Conservation (phyloP, 176 grass and related monocot species). For the Urochloa ruziziensis region DNA sequence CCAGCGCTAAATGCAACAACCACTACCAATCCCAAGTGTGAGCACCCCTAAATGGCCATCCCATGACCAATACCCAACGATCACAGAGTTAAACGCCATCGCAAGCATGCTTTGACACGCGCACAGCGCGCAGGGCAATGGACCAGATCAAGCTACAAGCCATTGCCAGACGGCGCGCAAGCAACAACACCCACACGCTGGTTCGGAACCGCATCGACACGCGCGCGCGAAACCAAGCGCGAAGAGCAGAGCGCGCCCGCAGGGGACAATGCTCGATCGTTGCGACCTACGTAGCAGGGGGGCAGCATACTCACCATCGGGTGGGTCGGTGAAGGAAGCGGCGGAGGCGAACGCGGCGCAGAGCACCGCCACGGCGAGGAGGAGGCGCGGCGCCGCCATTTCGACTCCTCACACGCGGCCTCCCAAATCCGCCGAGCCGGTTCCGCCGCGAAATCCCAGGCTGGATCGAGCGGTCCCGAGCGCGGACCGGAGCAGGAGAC, state of each 20-base stretch:
- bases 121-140: background rate
- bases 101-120: background rate
- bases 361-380: constrained; percentile 34
- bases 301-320: constrained; percentile 42
- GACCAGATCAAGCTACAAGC: background rate
- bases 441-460: constrained; percentile 3
- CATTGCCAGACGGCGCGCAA: background rate
- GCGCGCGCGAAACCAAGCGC: background rate
- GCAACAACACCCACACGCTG: background rate
- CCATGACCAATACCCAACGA: background rate
- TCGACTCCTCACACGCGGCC: background rate
- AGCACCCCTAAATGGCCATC: background rate
- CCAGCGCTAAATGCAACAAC: background rate
- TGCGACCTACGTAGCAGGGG: background rate
- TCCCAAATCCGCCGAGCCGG: constrained; percentile 10
- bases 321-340: constrained; percentile 54
- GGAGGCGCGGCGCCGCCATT: constrained; percentile 22
- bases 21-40: constrained; percentile 8
- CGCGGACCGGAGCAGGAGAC: background rate
- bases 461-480: background rate
- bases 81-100: background rate
- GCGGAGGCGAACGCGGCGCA: constrained; percentile 33
- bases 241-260: background rate
- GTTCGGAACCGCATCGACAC: constrained; percentile 3
- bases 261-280: background rate